Evolutionary conservation across 192 early-diverging fungal species (phyloP).

Genomic region (Rhizophagus clarus): DNA sequence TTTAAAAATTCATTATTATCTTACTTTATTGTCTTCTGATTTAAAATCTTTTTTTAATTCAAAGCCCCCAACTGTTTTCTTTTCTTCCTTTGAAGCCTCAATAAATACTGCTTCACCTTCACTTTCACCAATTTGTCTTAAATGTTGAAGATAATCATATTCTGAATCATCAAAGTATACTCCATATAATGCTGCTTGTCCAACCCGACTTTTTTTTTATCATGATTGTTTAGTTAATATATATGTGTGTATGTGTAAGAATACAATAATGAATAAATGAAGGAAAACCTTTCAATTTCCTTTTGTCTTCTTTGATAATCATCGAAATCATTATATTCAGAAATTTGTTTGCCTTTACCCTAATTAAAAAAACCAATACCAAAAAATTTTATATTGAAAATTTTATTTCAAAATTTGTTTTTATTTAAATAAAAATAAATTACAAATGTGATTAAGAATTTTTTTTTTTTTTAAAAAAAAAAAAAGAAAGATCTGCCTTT

Average conservation of each 20-base stretch:
- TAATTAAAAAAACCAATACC: neutral
- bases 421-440: no score
- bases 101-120: constrained; percentile 79
- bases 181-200: constrained; percentile 86
- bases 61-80: constrained; percentile 41
- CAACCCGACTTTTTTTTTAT: constrained; percentile 43
- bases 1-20: neutral
- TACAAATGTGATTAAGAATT: neutral
- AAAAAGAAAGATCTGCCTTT: neutral
- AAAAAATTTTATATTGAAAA: constrained; percentile 9
- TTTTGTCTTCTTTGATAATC: neutral
- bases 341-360: constrained; percentile 32
- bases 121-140: constrained; percentile 76
- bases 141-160: constrained; percentile 95
- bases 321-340: neutral
- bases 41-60: neutral
- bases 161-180: constrained; percentile 88
- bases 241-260: neutral
- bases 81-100: constrained; percentile 60
- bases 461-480: neutral
- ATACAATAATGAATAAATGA: neutral
- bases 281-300: neutral
- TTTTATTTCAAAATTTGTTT: no score
- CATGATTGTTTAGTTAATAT: neutral
- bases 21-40: neutral